These are phyloP conservation scores for Isabelozyma pseudorhagii DNA, from an alignment of 805 yeast species.

Conservation along the genomic window DNA sequence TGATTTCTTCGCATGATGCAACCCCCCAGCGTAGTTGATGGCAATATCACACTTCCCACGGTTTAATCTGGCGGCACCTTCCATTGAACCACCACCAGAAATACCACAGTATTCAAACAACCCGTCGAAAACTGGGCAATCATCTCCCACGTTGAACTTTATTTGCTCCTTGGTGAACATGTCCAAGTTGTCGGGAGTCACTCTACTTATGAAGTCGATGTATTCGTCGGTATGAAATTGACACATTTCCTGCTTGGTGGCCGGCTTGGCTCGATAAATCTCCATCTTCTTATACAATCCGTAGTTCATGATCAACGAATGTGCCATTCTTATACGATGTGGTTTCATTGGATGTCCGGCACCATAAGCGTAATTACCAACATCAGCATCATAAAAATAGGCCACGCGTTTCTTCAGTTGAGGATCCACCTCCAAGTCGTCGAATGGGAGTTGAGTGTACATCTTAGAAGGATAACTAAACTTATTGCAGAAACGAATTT, in stretches of 20 bases:
- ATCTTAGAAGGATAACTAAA: constrained; percentile 7
- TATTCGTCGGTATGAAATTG: constrained; percentile 98
- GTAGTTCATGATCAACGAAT: constrained; percentile 93
- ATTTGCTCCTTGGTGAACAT: constrained; percentile 83
- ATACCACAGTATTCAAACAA: constrained; percentile 87
- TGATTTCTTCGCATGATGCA: constrained; percentile 95
- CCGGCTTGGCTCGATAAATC: constrained; percentile 94
- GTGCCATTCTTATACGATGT: constrained; percentile 98
- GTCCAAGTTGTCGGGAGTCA: constrained; percentile 88
- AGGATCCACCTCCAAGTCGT: constrained; percentile 41
- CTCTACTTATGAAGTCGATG: constrained; percentile 85
- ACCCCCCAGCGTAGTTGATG: constrained; percentile 94
- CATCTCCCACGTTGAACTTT: constrained; percentile 95
- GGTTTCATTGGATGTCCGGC: constrained; percentile 99
- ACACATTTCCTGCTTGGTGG: constrained; percentile 96
- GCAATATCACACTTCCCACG: constrained; percentile 92
- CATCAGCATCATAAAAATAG: constrained; percentile 63
- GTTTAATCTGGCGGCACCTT: constrained; percentile 84
- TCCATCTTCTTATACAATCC: constrained; percentile 97
- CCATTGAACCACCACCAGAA: constrained; percentile 92
- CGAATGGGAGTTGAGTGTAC: constrained; percentile 45
- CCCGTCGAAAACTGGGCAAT: constrained; percentile 94
- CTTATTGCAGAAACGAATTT: background rate
- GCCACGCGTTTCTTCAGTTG: constrained; percentile 41
- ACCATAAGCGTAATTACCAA: constrained; percentile 96